Base-by-base conservation (phyloP, 2,329 filamentous ascomycete species). In the Didymellaceae sp. region DNA sequence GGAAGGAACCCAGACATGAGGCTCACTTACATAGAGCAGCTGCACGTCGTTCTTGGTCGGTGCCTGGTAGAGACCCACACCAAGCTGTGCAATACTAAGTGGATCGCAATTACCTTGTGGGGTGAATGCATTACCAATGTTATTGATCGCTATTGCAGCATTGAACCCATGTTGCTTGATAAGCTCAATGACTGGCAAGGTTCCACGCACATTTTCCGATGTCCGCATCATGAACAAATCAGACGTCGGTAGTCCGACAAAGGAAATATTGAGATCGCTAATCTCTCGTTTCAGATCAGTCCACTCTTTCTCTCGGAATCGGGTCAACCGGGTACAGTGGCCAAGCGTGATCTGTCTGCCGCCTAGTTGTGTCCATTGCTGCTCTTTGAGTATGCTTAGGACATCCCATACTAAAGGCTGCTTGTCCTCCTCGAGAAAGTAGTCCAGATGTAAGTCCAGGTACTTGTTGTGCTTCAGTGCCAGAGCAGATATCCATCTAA, bases 91-190 rank as follows among this genome's bases (percentile, higher is more conserved):
- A 33, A 89, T 73, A 31, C 77, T 76, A 39, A 90, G 66, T 1
- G 87, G 87, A 71, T 90, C 87, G 30, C 81, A 85, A 14, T 77
- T 83, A 0, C 87, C 87, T 62, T 86, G 83, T 0, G 87, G 87
- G 6, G 87, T 90, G 61, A 90, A 90, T 0, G 87, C 86, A 64
- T 90, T 90, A 14, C 87, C 87, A 11, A 90, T 82, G 61, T 90
- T 90, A 63, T 90, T 90, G 28, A 88, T 78, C 2, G 84, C 82
- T 5, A 90, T 78, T 11, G 83, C 84, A 16, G 79, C 84, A 51
- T 84, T 78, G 3, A 90, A 66, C 0, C 77, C 77, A 52, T 84
- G 78, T 17, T 81, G 74, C 30, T 78, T 75, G 52, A 89, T 86
- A 73, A 90, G 75, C 4, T 81, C 74, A 0, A 82, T 78, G 1